Percentiles rank a stretch among this genome's conserved stretches.
phyloP scores from a whole-genome alignment of 805 yeast genomes.

The Pichia kluyveri region DNA sequence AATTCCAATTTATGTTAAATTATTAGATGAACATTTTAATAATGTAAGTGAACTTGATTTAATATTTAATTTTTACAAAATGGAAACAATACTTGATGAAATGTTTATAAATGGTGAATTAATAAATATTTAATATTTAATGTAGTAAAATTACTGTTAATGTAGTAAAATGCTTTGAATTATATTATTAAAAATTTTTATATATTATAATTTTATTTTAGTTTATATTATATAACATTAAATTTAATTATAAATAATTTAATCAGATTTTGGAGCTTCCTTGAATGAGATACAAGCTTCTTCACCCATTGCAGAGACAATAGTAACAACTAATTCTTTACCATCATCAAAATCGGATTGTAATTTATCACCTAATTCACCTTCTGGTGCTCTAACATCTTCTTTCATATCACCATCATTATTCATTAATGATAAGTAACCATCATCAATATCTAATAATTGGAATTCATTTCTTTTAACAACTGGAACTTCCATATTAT shows the following conservation, averaged over 20 bases:
- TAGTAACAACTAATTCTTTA: slow-evolving; percentile 94
- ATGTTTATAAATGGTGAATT: slow-evolving; percentile 86
- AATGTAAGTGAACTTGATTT: slow-evolving; percentile 91
- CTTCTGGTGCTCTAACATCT: slow-evolving; percentile 97
- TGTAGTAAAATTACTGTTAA: too few species aligned
- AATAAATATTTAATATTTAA: slow-evolving; percentile 55
- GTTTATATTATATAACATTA: too few species aligned
- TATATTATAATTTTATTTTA: too few species aligned
- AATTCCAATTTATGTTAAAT: slow-evolving; percentile 82
- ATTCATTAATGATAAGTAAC: slow-evolving; percentile 94
- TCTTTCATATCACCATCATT: slow-evolving; percentile 98
- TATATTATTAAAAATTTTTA: too few species aligned
- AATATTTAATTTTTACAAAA: slow-evolving; percentile 83
- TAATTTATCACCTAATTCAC: slow-evolving; percentile 91
- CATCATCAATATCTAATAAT: slow-evolving; percentile 97
- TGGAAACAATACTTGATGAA: slow-evolving; percentile 77
- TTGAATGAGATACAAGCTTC: slow-evolving; percentile 98
- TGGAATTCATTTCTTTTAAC: slow-evolving; percentile 94
- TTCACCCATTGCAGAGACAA: slow-evolving; percentile 98
- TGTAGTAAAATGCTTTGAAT: slow-evolving; percentile 32
- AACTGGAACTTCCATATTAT: slow-evolving; percentile 99
- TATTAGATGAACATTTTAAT: slow-evolving; percentile 76
- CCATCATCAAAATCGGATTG: slow-evolving; percentile 95
- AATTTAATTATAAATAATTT: slow-evolving; percentile 7
- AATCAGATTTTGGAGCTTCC: slow-evolving; percentile 80